Conservation (phyloP, 2,329 filamentous ascomycete genomes). For the Lecanicillium sp. region DNA sequence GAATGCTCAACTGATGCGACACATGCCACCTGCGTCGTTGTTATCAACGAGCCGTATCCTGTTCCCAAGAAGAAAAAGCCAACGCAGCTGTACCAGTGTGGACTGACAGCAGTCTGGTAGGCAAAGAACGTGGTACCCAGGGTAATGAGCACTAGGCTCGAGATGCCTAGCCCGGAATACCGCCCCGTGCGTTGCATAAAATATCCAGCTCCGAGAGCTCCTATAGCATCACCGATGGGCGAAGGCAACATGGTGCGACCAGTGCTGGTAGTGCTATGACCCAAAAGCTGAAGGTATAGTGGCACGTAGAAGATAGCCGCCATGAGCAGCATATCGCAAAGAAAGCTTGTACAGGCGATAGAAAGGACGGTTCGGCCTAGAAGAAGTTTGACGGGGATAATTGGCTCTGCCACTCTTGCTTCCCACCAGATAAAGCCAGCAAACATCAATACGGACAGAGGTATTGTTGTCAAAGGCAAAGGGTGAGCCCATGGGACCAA, state of each 20-base stretch:
- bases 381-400: slow-evolving; percentile 74
- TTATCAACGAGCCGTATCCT: slow-evolving; percentile 76
- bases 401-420: slow-evolving; percentile 62
- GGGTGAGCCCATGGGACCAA: slow-evolving; percentile 77
- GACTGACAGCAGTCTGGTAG: slow-evolving; percentile 48
- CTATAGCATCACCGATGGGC: slow-evolving; percentile 63
- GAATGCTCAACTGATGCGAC: slow-evolving; percentile 76
- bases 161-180: slow-evolving; percentile 57
- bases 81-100: slow-evolving; percentile 57
- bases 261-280: slow-evolving; percentile 61
- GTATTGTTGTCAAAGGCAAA: slow-evolving; percentile 63
- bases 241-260: slow-evolving; percentile 67
- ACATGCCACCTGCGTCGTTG: slow-evolving; percentile 71
- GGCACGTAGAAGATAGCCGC: slow-evolving; percentile 72
- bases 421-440: slow-evolving; percentile 67
- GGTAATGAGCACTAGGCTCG: slow-evolving; percentile 39
- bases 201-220: slow-evolving; percentile 63
- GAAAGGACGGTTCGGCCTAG: slow-evolving; percentile 65
- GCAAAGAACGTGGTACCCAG: slow-evolving; percentile 44
- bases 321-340: slow-evolving; percentile 68
- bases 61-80: slow-evolving; percentile 65
- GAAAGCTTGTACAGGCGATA: slow-evolving; percentile 71
- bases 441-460: slow-evolving; percentile 58
- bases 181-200: slow-evolving; percentile 74
- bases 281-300: slow-evolving; percentile 73